Evolutionary conservation across 2,329 filamentous ascomycete species (phyloP), one percentile per base, ranked within the genome.

Genomic region (Sarocladium kiliense): DNA sequence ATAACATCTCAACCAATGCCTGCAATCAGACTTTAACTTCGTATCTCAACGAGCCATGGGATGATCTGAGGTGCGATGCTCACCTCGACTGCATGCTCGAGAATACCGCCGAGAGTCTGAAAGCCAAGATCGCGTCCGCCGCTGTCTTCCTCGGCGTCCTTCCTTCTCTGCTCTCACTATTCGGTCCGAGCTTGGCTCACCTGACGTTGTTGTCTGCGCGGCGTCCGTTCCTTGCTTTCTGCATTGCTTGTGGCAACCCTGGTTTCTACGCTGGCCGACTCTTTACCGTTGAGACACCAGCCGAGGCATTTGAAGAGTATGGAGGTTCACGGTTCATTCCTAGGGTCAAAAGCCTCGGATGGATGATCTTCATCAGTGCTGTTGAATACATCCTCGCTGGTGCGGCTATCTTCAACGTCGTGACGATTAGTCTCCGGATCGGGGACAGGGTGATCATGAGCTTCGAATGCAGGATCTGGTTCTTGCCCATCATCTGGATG

Each of bases 1-100:
- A 41, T n/a, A 41, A 41, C n/a, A 41, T 19, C 37, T 41, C 37
- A 6, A 41, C 37, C 10, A 11, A 11, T 11, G 18, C 37, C 10
- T 41, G 37, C 37, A 41, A 19, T n/a, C 11, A 41, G 37, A 41
- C 11, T 18, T 19, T 41, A 6, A n/a, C n/a, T 18, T 12, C 37
- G 10, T 41, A 41, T n/a, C 10, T 41, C 11, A 19, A 11, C 37
- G 37, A 41, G 10, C 37, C 37, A 18, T 41, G 37, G 37, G 18
- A 41, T 6, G 37, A 41, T n/a, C 10, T 19, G 6, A 41, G 6
- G 10, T 41, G 37, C 37, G 37, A 41, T 41, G 37, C 37, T 41
- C 37, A 41, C 18, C 45, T 53, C 30, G 50, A 53, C n/a, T 53
- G 50, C 34, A 34, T 53, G 50, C 50, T 53, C 11, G 18, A 36